A percentile compares a stretch with the other conserved stretches of the same genome.
These are phyloP conservation scores for Zoysia matrella DNA, from an alignment of 202 grass and related monocot genomes.

Conservation along the genomic window DNA sequence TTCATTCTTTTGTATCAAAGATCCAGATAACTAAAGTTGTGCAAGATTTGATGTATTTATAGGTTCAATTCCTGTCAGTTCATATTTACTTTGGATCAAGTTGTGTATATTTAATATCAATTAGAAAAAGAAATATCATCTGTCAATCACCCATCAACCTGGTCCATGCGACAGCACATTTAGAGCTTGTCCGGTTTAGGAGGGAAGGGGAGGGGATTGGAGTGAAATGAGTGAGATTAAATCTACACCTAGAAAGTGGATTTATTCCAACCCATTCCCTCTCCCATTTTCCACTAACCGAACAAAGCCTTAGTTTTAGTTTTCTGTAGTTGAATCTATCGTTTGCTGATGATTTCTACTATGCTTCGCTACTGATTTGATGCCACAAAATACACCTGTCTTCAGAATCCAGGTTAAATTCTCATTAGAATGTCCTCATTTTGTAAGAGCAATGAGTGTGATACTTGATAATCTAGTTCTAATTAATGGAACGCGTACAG, in stretches of 20 bases:
- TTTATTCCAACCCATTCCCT: no score
- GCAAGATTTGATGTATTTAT: slow-evolving; percentile 28
- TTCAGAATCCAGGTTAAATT: background rate
- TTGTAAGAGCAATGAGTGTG: background rate
- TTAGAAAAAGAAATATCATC: background rate
- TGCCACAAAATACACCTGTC: no score
- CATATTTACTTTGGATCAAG: slow-evolving; percentile 17
- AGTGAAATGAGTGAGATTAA: no score
- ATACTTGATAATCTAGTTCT: background rate
- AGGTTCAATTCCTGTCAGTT: slow-evolving; percentile 29
- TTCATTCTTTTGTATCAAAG: slow-evolving; percentile 60
- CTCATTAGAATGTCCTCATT: background rate
- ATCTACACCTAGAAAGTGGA: no score
- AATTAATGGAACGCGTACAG: background rate
- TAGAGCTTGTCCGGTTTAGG: no score
- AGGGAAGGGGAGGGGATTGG: no score
- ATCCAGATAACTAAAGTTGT: slow-evolving; percentile 29
- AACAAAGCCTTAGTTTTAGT: background rate
- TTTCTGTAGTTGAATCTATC: background rate
- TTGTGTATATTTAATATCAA: slow-evolving; percentile 28
- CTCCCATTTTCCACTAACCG: no score
- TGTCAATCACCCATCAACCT: background rate
- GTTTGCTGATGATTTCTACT: background rate
- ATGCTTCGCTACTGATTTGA: background rate
- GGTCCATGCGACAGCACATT: background rate